Base-by-base conservation (phyloP, 495 filamentous ascomycete species). In the Penicillium paradoxum region DNA sequence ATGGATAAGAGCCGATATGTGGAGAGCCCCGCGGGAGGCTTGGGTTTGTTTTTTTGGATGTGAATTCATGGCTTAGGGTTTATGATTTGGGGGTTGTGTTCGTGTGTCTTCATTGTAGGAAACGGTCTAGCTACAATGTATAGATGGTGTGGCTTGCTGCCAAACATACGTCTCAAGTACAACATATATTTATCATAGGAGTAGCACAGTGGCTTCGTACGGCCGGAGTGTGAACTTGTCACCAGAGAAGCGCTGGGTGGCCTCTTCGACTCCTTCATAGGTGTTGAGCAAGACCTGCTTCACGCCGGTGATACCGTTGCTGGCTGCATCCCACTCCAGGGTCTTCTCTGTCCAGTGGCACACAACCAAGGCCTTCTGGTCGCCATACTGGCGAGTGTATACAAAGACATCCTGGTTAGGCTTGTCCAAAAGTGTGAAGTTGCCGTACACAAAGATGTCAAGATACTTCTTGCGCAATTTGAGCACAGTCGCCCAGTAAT, bases 381-480 rank as follows among this genome's bases (percentile, higher is more conserved):
- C 61, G 49, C 70, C 67, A 51, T 64, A 75, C 43, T 62, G 64
- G 25, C 72, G 73, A 14, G 58, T 70, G 45, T 76, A 83, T 7
- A 75, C 73, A 40, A 82, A 77, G 0, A 79, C 57, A 33, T 74
- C 67, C 52, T 76, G 62, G 45, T 70, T 75, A 4, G 70, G 66
- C 0, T 60, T 50, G 50, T 77, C 74, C 2, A 83, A 56, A 37
- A 81, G 60, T 45, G 72, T 64, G 56, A 82, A 89, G 45, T 73
- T 60, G 0, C 85, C 85, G 59, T 87, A 83, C 1, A 87, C 77
- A 42, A 86, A 83, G 11, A 81, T 57, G 34, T 82, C 79, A 1
- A 72, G 68, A 50, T 81, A 73, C 45, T 76, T 56, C 63, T 83
- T 80, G 42, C 83, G 73, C 30, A 84, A 53, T n/a, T 60, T 58